A percentile compares a stretch with the other conserved stretches of the same genome.
Conservation (phyloP, 441 rosid species). For the Daphne laureola region DNA sequence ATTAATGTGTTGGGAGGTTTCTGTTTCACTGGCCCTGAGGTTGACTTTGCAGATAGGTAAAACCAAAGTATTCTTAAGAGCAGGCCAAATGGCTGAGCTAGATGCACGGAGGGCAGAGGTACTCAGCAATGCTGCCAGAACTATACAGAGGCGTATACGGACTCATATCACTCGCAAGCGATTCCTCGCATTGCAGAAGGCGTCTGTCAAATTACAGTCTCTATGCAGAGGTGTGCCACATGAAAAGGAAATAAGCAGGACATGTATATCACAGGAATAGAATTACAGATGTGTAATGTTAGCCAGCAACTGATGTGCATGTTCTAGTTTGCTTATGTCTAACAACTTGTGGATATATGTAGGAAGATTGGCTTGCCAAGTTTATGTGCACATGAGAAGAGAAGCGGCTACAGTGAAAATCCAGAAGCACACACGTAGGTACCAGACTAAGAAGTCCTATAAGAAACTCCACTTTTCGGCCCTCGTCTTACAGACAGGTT, state of each 20-base stretch:
- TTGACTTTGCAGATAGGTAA: conserved; percentile 72
- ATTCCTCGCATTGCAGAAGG: conserved; percentile 61
- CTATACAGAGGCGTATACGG: conserved; percentile 68
- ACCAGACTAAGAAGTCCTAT: conserved; percentile 53
- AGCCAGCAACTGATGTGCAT: no score
- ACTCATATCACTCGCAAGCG: conserved; percentile 72
- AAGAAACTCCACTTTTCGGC: conserved; percentile 56
- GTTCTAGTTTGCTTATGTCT: not conserved
- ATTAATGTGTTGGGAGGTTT: conserved; percentile 7
- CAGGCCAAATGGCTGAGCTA: conserved; percentile 99
- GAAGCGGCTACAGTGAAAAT: conserved; percentile 78
- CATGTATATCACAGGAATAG: no score
- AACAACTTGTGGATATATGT: conserved; percentile 3
- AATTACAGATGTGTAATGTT: no score
- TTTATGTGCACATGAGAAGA: conserved; percentile 43
- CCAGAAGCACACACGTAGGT: conserved; percentile 67
- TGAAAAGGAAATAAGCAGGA: not conserved
- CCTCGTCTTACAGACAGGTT: conserved; percentile 63
- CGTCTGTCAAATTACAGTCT: conserved; percentile 58
- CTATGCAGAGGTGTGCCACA: conserved; percentile 65
- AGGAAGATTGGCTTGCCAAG: conserved; percentile 78
- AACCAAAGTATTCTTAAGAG: conserved; percentile 92
- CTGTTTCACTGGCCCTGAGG: conserved; percentile 19
- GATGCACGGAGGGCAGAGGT: conserved; percentile 87
- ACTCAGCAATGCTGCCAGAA: conserved; percentile 79